Evolutionary conservation across 179 eudicot species (phyloP).

Genomic region (Carnegiea gigantea): DNA sequence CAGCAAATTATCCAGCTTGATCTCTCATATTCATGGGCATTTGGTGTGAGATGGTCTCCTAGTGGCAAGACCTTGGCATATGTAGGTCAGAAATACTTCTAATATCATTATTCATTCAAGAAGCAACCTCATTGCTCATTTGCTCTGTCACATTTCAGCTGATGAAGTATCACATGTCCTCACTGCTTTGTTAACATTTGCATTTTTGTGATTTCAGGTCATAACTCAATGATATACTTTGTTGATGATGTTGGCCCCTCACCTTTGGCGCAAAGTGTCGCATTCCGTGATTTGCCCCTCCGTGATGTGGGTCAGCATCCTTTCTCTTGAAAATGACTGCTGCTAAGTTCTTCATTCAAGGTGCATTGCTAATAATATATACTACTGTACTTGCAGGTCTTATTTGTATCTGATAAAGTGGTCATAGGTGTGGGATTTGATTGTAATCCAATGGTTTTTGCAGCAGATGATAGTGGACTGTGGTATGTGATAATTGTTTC

Average conservation of each 20-base stretch:
- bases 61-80: constrained; percentile 97
- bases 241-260: constrained; percentile 98
- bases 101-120: constrained; percentile 4
- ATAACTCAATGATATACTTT: constrained; percentile 96
- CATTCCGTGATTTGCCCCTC: constrained; percentile 96
- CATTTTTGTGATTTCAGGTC: constrained; percentile 57
- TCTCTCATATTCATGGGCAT: constrained; percentile 94
- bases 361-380: constrained; percentile 22
- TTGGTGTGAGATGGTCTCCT: constrained; percentile 97
- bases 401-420: constrained; percentile 87
- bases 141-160: neutral
- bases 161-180: constrained; percentile 9
- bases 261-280: constrained; percentile 93
- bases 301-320: constrained; percentile 99
- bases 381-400: constrained; percentile 51
- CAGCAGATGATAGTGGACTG: constrained; percentile 86
- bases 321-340: constrained; percentile 32
- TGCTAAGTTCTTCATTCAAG: constrained; percentile 6
- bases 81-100: constrained; percentile 66
- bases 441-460: constrained; percentile 87
- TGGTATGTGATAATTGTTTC: constrained; percentile 51
- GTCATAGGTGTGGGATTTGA: constrained; percentile 96
- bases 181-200: neutral
- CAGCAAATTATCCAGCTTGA: constrained; percentile 99
- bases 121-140: neutral